Base-by-base conservation (phyloP, 83 land plant species). In the Picea abies region DNA sequence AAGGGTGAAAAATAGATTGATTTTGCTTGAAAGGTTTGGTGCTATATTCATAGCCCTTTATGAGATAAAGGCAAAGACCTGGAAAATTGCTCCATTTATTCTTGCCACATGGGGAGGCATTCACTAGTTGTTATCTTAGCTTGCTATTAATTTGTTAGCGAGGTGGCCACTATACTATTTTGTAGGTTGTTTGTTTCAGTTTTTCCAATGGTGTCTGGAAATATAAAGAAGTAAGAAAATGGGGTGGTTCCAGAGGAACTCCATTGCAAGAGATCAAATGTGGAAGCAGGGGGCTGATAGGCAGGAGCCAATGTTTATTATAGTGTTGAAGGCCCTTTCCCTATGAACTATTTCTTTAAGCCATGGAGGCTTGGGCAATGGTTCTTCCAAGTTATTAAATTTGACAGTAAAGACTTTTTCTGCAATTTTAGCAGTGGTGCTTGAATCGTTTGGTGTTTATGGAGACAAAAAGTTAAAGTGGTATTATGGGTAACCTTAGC, bases 251-350 rank as follows among this genome's bases (percentile, higher is more conserved):
- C 93, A 8, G 96, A 93, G 76, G 96, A 91, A 72, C 78, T 91
- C 52, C 84, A 93, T n/a, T 93, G 96, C 85, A 93, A 93, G 84
- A 86, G 96, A 35, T 91, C 93, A 17, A 93, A 93, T 79, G 96
- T n/a, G 96, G 78, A 93, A 93, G 81, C 96, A 93, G 64, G 91
- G 96, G 96, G n/a, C n/a, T n/a, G n/a, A n/a, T n/a, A n/a, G n/a
- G n/a, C n/a, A n/a, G n/a, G n/a, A n/a, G n/a, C n/a, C n/a, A n/a
- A n/a, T n/a, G n/a, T n/a, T n/a, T n/a, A n/a, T n/a, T n/a, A n/a
- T n/a, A n/a, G n/a, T n/a, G n/a, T n/a, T n/a, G n/a, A n/a, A n/a
- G n/a, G n/a, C n/a, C n/a, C n/a, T n/a, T n/a, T n/a, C n/a, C n/a
- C n/a, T n/a, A n/a, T n/a, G n/a, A n/a, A n/a, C n/a, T n/a, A n/a